Percentiles rank a stretch among this genome's conserved stretches.
Conservation (phyloP, 2,329 filamentous ascomycete genomes). For the Beauveria sp. region DNA sequence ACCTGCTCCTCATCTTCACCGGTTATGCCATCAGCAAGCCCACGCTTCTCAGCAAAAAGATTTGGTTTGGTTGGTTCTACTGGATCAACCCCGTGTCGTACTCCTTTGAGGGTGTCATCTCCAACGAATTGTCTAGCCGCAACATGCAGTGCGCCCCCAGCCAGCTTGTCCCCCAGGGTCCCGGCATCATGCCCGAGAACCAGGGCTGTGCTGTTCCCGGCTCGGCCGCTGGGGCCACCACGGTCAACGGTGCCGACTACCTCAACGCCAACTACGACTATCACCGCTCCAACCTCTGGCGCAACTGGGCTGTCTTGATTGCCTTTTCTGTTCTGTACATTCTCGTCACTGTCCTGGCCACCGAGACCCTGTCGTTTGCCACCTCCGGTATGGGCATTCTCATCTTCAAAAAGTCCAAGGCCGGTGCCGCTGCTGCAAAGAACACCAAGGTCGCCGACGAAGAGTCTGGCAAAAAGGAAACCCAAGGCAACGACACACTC, state of each 20-base stretch:
- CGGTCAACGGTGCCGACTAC: slow-evolving; percentile 47
- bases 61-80: slow-evolving; percentile 64
- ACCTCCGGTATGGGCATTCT: slow-evolving; percentile 58
- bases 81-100: slow-evolving; percentile 59
- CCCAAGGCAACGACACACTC: slow-evolving; percentile 20
- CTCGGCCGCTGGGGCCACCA: slow-evolving; percentile 35
- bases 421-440: slow-evolving; percentile 40
- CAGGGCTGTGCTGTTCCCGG: slow-evolving; percentile 51
- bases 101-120: slow-evolving; percentile 52
- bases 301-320: slow-evolving; percentile 67
- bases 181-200: slow-evolving; percentile 31
- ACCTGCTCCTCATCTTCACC: slow-evolving; percentile 57
- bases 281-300: slow-evolving; percentile 49
- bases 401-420: slow-evolving; percentile 62
- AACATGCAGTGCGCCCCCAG: slow-evolving; percentile 38
- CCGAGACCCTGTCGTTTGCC: slow-evolving; percentile 58
- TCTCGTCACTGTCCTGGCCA: slow-evolving; percentile 58
- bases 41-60: slow-evolving; percentile 46
- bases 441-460: slow-evolving; percentile 21
- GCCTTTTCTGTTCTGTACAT: slow-evolving; percentile 68
- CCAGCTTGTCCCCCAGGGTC: slow-evolving; percentile 40
- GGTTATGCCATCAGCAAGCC: slow-evolving; percentile 54
- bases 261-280: slow-evolving; percentile 47
- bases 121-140: slow-evolving; percentile 47
- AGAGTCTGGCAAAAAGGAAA: slow-evolving; percentile 19